Percentiles rank a stretch among this genome's conserved stretches.
Conservation (phyloP, 2,329 filamentous ascomycete genomes). For the Xylariaceae sp. region DNA sequence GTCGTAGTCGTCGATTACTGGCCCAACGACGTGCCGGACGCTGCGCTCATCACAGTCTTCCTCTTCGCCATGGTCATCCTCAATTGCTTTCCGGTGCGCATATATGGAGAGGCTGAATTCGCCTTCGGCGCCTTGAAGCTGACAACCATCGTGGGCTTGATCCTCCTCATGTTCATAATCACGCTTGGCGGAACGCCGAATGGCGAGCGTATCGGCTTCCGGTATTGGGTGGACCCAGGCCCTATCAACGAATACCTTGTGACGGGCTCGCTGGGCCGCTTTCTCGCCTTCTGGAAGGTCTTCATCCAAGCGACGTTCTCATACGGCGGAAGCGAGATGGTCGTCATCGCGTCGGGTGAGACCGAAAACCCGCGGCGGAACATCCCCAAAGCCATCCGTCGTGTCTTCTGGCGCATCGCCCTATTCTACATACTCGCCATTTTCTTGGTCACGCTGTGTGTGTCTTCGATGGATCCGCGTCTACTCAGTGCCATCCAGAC, state of each 20-base stretch:
- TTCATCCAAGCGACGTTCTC: slow-evolving; percentile 56
- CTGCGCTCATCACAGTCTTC: slow-evolving; percentile 46
- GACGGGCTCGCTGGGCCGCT: slow-evolving; percentile 46
- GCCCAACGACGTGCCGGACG: slow-evolving; percentile 37
- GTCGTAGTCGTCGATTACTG: slow-evolving; percentile 56
- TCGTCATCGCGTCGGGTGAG: slow-evolving; percentile 59
- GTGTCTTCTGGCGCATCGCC: slow-evolving; percentile 71
- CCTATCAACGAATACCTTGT: slow-evolving; percentile 50
- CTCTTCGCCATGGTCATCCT: slow-evolving; percentile 45
- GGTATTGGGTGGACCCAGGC: slow-evolving; percentile 52
- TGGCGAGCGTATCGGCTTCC: slow-evolving; percentile 52
- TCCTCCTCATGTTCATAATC: slow-evolving; percentile 56
- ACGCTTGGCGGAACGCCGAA: slow-evolving; percentile 53
- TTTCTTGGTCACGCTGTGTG: slow-evolving; percentile 49
- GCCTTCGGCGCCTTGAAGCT: slow-evolving; percentile 57
- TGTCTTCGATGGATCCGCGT: slow-evolving; percentile 41
- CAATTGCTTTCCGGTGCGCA: slow-evolving; percentile 48
- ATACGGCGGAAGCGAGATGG: slow-evolving; percentile 53
- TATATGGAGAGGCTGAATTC: slow-evolving; percentile 62
- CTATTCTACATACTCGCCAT: slow-evolving; percentile 71
- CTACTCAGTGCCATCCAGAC: slow-evolving; percentile 41
- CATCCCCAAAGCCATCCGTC: slow-evolving; percentile 70
- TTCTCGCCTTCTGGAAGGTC: slow-evolving; percentile 52
- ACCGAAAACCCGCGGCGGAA: slow-evolving; percentile 65
- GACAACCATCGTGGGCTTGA: slow-evolving; percentile 54